Percentiles rank a stretch among this genome's conserved stretches.
Evolutionary conservation across 805 yeast species (phyloP).

Genomic region (Metschnikowia reukaufii): DNA sequence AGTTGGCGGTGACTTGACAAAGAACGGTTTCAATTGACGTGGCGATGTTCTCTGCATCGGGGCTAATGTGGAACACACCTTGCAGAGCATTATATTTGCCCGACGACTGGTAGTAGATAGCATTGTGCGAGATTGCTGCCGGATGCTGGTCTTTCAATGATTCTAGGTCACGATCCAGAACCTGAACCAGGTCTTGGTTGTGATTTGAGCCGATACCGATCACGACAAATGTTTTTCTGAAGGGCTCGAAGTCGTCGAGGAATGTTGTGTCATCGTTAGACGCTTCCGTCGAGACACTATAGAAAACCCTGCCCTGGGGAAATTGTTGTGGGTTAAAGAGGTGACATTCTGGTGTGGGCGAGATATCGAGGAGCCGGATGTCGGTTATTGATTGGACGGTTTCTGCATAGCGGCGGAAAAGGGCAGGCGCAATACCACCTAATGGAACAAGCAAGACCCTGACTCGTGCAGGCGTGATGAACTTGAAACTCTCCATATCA

Average conservation of each 20-base stretch:
- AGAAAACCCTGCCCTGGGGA: slow-evolving; percentile 74
- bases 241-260: slow-evolving; percentile 88
- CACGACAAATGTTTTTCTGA: slow-evolving; percentile 70
- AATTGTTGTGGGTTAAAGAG: slow-evolving; percentile 81
- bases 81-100: neutral
- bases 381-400: slow-evolving; percentile 53
- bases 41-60: slow-evolving; percentile 26
- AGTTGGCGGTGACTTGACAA: slow-evolving; percentile 68
- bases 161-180: slow-evolving; percentile 3
- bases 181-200: slow-evolving; percentile 5
- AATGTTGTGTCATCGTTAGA: slow-evolving; percentile 60
- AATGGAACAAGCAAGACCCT: slow-evolving; percentile 69
- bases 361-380: slow-evolving; percentile 71
- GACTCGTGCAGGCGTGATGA: slow-evolving; percentile 65
- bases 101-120: slow-evolving; percentile 56
- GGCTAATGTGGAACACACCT: slow-evolving; percentile 25
- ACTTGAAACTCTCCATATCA: slow-evolving; percentile 36
- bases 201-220: slow-evolving; percentile 42
- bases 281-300: slow-evolving; percentile 48
- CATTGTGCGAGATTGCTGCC: slow-evolving; percentile 52
- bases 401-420: slow-evolving; percentile 44
- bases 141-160: slow-evolving; percentile 48
- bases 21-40: slow-evolving; percentile 57
- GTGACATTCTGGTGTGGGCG: slow-evolving; percentile 50
- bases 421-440: slow-evolving; percentile 44